phyloP scores from a whole-genome alignment of 805 yeast genomes.

The Scheffersomyces spartinae region DNA sequence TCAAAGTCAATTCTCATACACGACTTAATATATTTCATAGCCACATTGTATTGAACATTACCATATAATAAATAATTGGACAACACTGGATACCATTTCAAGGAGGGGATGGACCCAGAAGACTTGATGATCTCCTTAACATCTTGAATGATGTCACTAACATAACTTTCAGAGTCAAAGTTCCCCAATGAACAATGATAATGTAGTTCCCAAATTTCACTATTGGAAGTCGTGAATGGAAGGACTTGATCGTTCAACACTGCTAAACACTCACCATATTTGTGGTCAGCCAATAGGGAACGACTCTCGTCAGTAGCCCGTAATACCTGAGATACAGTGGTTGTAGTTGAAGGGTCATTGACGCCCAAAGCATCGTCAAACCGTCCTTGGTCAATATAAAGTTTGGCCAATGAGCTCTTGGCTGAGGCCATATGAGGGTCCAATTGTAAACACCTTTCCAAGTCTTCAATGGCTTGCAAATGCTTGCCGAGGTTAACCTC shows the following conservation, averaged over 20 bases:
- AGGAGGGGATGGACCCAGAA: too few species aligned
- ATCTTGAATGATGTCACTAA: slow-evolving; percentile 2
- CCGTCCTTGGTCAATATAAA: slow-evolving; percentile 43
- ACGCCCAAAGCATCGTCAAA: too few species aligned
- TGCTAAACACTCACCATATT: slow-evolving; percentile 4
- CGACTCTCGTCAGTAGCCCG: too few species aligned
- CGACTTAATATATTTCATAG: slow-evolving; percentile 42
- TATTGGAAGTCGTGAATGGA: slow-evolving; percentile 18
- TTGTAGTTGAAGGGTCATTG: too few species aligned
- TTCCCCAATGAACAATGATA: slow-evolving; percentile 12
- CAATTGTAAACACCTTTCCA: slow-evolving; percentile 33
- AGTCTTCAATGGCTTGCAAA: slow-evolving; percentile 38
- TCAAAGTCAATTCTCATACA: slow-evolving; percentile 78
- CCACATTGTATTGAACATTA: slow-evolving; percentile 39
- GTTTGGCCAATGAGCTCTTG: slow-evolving; percentile 32
- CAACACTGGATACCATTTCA: slow-evolving; percentile 12
- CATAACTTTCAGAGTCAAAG: slow-evolving; percentile 3
- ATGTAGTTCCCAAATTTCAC: slow-evolving; percentile 21
- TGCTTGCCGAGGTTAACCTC: slow-evolving; percentile 48
- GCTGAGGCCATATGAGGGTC: slow-evolving; percentile 36
- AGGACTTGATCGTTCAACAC: neutral
- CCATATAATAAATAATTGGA: slow-evolving; percentile 32
- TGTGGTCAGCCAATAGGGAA: slow-evolving; percentile 6
- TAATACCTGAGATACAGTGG: too few species aligned
- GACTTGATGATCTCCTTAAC: slow-evolving; percentile 11